These are phyloP conservation scores for Trametes elegans DNA, from an alignment of 768 basidiomycete genomes.

Conservation along the genomic window DNA sequence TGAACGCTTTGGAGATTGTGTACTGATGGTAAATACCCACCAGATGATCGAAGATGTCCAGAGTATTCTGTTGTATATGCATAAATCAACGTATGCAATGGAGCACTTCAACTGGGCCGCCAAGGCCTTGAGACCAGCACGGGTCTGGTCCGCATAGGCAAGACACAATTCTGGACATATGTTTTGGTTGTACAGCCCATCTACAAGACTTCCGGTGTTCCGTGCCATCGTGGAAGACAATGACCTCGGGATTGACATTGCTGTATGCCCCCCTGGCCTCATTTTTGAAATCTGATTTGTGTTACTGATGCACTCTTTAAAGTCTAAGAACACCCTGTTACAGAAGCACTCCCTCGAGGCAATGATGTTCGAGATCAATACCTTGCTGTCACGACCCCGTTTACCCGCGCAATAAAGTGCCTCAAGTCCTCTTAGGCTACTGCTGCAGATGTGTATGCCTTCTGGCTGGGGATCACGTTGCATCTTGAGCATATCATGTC, in stretches of 20 bases:
- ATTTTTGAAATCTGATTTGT: not conserved
- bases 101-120: not conserved
- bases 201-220: not conserved
- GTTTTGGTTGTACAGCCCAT: not conserved
- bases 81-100: not conserved
- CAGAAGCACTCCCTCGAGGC: not conserved
- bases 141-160: not conserved
- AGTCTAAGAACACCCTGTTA: not conserved
- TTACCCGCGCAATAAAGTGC: constrained; percentile 1
- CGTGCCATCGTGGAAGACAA: not conserved
- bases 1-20: not conserved
- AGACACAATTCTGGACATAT: not conserved
- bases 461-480: too few species aligned
- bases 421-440: too few species aligned
- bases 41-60: not conserved
- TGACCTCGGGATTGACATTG: not conserved
- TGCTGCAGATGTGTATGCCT: too few species aligned
- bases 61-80: not conserved
- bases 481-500: too few species aligned
- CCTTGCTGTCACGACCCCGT: not conserved
- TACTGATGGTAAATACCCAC: not conserved
- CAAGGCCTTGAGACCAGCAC: not conserved
- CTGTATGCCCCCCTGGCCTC: not conserved
- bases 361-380: not conserved
- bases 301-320: not conserved